phyloP scores from a whole-genome alignment of 441 rosid genomes.

The Populus hybrid region DNA sequence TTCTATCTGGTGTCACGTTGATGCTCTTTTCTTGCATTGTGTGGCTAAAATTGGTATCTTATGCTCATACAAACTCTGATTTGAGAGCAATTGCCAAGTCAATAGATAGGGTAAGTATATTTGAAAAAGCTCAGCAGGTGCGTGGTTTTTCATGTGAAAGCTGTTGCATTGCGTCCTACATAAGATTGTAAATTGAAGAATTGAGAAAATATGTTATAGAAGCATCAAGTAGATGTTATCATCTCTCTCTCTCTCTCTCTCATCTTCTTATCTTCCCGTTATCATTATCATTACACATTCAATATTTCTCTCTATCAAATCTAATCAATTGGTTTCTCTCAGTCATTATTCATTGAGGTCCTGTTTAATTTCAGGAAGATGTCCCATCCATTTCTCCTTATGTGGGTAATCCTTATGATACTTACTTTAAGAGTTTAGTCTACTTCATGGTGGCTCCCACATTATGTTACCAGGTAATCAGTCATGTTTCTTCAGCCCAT shows the following conservation, averaged over 20 bases:
- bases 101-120: constrained; percentile 52
- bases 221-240: not conserved
- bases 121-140: not conserved
- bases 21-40: constrained; percentile 88
- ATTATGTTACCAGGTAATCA: constrained; percentile 89
- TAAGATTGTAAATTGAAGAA: not conserved
- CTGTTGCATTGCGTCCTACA: not conserved
- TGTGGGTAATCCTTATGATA: constrained; percentile 43
- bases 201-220: not conserved
- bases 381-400: constrained; percentile 23
- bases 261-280: not conserved
- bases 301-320: not conserved
- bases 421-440: constrained; percentile 72
- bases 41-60: constrained; percentile 87
- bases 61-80: constrained; percentile 84
- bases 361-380: constrained; percentile 47
- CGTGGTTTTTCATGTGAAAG: not conserved
- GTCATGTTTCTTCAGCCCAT: not conserved
- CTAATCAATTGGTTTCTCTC: not conserved
- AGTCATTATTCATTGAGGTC: constrained; percentile 8
- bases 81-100: constrained; percentile 64
- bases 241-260: not conserved
- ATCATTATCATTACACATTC: not conserved
- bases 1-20: constrained; percentile 65
- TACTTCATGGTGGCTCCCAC: constrained; percentile 99